phyloP scores from a whole-genome alignment of 371 early-diverging fungal species.

The Mucor mucedo region DNA sequence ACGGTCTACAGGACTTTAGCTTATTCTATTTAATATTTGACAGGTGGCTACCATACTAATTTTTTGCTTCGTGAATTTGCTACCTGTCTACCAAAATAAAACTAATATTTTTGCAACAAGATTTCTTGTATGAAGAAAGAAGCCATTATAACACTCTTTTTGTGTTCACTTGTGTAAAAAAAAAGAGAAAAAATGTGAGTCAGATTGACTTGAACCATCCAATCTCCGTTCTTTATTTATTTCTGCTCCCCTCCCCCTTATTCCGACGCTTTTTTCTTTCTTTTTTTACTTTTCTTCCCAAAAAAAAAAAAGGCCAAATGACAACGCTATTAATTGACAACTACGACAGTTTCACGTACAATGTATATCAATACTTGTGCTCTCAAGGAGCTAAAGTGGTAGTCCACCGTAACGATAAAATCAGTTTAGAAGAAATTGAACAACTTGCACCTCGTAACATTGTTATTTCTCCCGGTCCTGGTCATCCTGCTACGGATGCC shows the following conservation, averaged over 20 bases:
- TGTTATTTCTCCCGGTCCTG: conserved; percentile 96
- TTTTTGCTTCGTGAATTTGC: too few relatives aligned
- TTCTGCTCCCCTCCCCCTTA: neutral
- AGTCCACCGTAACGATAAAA: conserved; percentile 93
- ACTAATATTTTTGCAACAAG: too few relatives aligned
- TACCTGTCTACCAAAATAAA: too few relatives aligned
- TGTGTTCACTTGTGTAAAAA: too few relatives aligned
- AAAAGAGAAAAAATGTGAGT: conserved; percentile 4
- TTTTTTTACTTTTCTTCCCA: conserved; percentile 3
- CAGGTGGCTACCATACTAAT: too few relatives aligned
- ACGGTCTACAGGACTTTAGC: neutral
- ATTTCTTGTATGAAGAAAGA: too few relatives aligned
- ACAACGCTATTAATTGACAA: conserved; percentile 93
- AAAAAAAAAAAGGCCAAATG: conserved; percentile 37
- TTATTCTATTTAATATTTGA: too few relatives aligned
- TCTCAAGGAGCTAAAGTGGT: conserved; percentile 89
- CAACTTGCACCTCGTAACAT: conserved; percentile 87
- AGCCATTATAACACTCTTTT: too few relatives aligned
- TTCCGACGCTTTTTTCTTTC: conserved; percentile 1
- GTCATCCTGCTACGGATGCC: conserved; percentile 89
- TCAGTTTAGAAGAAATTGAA: conserved; percentile 81
- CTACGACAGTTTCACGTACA: conserved; percentile 98
- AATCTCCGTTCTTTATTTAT: conserved; percentile 12
- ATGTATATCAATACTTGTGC: conserved; percentile 93
- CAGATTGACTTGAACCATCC: conserved; percentile 16